Percentiles rank a stretch among this genome's conserved stretches.
Evolutionary conservation across 208 protist genomes (phyloP).

Genomic region (Lotmaria passim): DNA sequence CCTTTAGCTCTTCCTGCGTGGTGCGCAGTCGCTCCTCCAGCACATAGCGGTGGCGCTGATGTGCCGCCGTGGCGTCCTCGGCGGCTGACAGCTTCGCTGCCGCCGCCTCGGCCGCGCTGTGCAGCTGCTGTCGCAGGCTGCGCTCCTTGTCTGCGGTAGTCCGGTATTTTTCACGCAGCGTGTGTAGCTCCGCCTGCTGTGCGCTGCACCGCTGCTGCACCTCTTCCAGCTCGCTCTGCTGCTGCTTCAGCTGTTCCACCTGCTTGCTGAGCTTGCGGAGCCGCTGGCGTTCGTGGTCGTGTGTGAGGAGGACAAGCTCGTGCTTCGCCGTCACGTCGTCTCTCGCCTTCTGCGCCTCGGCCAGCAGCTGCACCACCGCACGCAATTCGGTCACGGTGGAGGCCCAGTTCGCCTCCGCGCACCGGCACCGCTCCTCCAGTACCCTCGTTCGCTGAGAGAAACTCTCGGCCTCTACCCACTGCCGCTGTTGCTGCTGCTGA

Average conservation of each 20-base stretch:
- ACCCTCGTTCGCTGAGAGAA: conserved; percentile 16
- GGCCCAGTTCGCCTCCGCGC: conserved; percentile 28
- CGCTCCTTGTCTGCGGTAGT: conserved; percentile 31
- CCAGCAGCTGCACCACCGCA: not conserved
- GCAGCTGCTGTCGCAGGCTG: conserved; percentile 26
- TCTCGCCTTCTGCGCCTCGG: not conserved
- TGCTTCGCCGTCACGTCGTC: not conserved
- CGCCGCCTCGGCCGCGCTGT: conserved; percentile 6
- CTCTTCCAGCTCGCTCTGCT: conserved; percentile 22
- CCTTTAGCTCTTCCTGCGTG: conserved; percentile 29
- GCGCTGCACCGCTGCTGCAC: conserved; percentile 23
- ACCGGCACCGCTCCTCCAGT: conserved; percentile 28
- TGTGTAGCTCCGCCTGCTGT: conserved; percentile 28
- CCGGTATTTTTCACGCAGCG: conserved; percentile 27
- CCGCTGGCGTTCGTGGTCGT: conserved; percentile 23
- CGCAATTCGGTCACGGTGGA: conserved; percentile 18
- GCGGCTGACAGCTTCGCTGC: conserved; percentile 12
- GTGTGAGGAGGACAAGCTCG: conserved; percentile 9
- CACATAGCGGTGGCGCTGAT: conserved; percentile 14
- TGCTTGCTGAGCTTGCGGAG: conserved; percentile 22
- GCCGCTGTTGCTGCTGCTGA: not conserved
- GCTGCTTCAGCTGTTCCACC: conserved; percentile 20
- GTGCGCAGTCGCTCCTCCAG: conserved; percentile 31
- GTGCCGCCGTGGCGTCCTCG: conserved; percentile 9
- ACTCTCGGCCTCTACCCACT: not conserved